These are phyloP conservation scores for Microbotryum scabiosae DNA, from an alignment of 1,284 basidiomycete genomes.

Conservation along the genomic window DNA sequence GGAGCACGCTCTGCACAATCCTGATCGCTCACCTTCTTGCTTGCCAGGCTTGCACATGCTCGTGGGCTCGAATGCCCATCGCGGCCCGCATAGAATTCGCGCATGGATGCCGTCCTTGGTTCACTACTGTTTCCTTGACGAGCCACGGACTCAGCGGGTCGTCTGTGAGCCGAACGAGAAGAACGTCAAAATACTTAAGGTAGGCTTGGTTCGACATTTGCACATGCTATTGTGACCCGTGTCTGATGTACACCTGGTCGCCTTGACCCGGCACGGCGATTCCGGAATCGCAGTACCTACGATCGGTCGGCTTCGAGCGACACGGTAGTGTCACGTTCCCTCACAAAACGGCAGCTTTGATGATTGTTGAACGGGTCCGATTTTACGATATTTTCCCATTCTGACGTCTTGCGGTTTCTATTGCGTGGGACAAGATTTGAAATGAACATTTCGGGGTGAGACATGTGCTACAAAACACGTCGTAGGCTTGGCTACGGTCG, in stretches of 20 bases:
- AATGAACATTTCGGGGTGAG: too few relatives aligned
- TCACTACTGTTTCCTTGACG: slow-evolving; percentile 49
- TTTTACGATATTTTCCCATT: slow-evolving; percentile 30
- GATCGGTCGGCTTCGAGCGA: slow-evolving; percentile 31
- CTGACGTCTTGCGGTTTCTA: not conserved
- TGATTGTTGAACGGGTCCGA: slow-evolving; percentile 30
- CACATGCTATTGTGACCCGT: too few relatives aligned
- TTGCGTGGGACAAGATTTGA: too few relatives aligned
- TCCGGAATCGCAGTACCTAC: slow-evolving; percentile 23
- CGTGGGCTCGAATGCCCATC: slow-evolving; percentile 30
- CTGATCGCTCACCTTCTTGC: not conserved
- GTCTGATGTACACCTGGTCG: too few relatives aligned
- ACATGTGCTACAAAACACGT: too few relatives aligned
- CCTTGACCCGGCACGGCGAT: too few relatives aligned
- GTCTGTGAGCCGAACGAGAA: slow-evolving; percentile 46
- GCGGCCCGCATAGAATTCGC: slow-evolving; percentile 40
- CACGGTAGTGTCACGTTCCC: slow-evolving; percentile 31
- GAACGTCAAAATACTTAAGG: slow-evolving; percentile 31
- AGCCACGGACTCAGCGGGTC: slow-evolving; percentile 46
- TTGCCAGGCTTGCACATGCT: slow-evolving; percentile 31
- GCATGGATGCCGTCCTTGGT: slow-evolving; percentile 47
- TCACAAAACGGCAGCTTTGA: slow-evolving; percentile 33
- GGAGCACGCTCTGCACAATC: slow-evolving; percentile 41
- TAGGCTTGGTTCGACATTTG: not conserved
- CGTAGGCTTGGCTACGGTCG: too few relatives aligned